Percentiles rank a stretch among this genome's conserved stretches.
Evolutionary conservation across 768 basidiomycete species (phyloP).

Genomic region (Lentinula edodes): DNA sequence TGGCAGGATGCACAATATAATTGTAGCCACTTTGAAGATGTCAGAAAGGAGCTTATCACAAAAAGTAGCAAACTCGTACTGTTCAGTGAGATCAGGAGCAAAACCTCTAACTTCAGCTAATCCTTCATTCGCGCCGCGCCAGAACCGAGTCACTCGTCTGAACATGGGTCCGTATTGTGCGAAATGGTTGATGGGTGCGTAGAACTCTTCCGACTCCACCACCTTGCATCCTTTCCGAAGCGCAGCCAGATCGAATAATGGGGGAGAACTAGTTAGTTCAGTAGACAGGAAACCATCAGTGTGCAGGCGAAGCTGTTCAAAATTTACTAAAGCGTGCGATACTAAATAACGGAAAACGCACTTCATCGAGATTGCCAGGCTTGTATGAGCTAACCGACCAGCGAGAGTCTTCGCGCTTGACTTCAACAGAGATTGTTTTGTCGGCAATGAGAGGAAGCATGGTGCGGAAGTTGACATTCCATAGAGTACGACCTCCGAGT

Average conservation of each 20-base stretch:
- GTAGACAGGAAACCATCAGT: background rate
- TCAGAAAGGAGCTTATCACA: background rate
- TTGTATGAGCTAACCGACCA: background rate
- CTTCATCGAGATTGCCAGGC: background rate
- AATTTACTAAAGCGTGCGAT: background rate
- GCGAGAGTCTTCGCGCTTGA: background rate
- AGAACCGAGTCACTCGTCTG: background rate
- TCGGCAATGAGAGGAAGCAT: constrained; percentile 5
- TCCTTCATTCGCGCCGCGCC: background rate
- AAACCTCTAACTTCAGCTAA: constrained; percentile 2
- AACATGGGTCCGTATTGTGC: constrained; percentile 3
- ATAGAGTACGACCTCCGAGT: constrained; percentile 12
- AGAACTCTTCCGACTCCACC: background rate
- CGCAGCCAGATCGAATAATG: background rate
- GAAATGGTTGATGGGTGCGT: background rate
- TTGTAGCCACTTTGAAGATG: constrained; percentile 1
- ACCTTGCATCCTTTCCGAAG: background rate
- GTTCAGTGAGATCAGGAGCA: background rate
- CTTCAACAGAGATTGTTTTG: background rate
- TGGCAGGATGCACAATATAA: constrained; percentile 23
- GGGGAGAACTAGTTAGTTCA: background rate
- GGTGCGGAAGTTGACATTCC: constrained; percentile 5
- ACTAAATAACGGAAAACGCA: background rate
- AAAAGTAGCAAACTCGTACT: background rate
- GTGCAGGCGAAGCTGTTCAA: background rate